Base-by-base conservation (phyloP, 2,329 filamentous ascomycete genomes). In the Thelonectria blattea region DNA sequence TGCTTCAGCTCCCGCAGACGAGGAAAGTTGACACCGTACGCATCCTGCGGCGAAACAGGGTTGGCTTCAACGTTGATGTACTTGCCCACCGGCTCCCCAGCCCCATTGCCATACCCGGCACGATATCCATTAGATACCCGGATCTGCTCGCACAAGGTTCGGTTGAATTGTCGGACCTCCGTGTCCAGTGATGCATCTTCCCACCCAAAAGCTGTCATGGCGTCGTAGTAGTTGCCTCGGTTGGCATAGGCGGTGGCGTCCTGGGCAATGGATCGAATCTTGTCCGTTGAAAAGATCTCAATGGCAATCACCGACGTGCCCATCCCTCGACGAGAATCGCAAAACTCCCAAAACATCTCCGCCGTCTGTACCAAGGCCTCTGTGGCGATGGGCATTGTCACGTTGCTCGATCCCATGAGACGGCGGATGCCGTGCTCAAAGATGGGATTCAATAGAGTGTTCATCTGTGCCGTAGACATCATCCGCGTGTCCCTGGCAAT, bases 201-300 rank as follows among this genome's bases (percentile, higher is more conserved):
- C 80, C 81, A 83, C 11, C 75, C 72, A 30, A 79, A 72, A 6
- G 68, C 66, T 2, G 79, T 73, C 52, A 79, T 71, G 1, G 76
- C 76, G 49, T 83, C 80, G 61, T 79, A 79, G 39, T 79, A 79
- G 6, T 68, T 67, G 8, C 78, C 79, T 5, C 81, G 75, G 61
- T 79, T 81, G 3, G 79, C 78, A 57, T 81, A 81, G 0, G 81
- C 77, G 6, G 77, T 83, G 1, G 72, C 74, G 2, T 71, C 61
- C 1, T 72, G 63, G 0, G 72, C 65, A 5, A 80, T 71, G n/a
- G 72, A 65, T 1, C 73, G 71, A 22, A 79, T 71, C 65, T 79
- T 77, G 3, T 70, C 66, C 55, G 77, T 76, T 18, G 81, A 75
- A 22, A 77, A 75, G 22, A 79, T 72, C 61, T 84, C 81, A 5